Percentiles rank a stretch among this genome's conserved stretches.
Evolutionary conservation across 345 rosid genomes (phyloP).

Genomic region (Eutrema japonicum): DNA sequence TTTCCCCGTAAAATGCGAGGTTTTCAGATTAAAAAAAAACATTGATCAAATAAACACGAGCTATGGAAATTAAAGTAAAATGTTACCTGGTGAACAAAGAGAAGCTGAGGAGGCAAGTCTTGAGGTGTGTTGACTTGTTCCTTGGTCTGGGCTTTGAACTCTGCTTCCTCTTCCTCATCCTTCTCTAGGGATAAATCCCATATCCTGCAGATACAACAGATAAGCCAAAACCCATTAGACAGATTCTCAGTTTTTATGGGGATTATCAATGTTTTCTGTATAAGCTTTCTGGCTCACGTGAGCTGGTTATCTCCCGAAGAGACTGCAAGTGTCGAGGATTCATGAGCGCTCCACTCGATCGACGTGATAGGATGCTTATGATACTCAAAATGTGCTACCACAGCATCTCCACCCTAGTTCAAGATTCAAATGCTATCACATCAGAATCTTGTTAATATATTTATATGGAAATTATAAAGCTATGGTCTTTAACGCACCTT

Average conservation of each 20-base stretch:
- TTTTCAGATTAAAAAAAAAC: slow-evolving; percentile 2
- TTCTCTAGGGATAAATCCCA: slow-evolving; percentile 97
- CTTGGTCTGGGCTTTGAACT: slow-evolving; percentile 78
- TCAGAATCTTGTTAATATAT: slow-evolving; percentile 11
- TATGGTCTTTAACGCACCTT: slow-evolving; percentile 44
- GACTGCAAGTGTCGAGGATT: slow-evolving; percentile 84
- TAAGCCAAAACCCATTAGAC: background rate
- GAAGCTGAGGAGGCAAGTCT: slow-evolving; percentile 90
- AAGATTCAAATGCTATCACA: slow-evolving; percentile 7
- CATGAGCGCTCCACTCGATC: slow-evolving; percentile 93
- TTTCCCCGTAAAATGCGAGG: background rate
- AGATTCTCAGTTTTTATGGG: background rate
- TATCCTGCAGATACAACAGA: slow-evolving; percentile 53
- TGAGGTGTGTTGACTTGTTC: slow-evolving; percentile 84
- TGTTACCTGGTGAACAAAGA: slow-evolving; percentile 92
- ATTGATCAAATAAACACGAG: slow-evolving; percentile 2
- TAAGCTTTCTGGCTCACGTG: slow-evolving; percentile 61
- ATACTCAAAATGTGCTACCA: slow-evolving; percentile 88
- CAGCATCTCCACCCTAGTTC: slow-evolving; percentile 68
- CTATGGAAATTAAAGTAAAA: background rate
- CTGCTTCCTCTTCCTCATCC: slow-evolving; percentile 96
- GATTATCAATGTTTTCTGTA: background rate
- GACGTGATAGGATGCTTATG: slow-evolving; percentile 93
- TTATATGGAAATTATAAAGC: background rate
- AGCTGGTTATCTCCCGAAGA: slow-evolving; percentile 88